Base-by-base conservation (phyloP, 805 yeast species). In the Geotrichum ghanense region DNA sequence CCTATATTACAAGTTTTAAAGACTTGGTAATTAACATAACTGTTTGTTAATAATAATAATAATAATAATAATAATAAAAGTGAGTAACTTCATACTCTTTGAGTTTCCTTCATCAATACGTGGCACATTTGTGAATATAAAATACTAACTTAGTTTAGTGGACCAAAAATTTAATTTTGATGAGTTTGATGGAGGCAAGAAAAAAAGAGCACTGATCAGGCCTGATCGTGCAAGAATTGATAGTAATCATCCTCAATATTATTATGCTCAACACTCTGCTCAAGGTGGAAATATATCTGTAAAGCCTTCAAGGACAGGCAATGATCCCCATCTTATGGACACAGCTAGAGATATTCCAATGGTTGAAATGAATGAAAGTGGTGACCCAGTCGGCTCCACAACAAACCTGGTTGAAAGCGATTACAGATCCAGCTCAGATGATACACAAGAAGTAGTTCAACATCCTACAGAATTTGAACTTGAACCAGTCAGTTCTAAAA, bases 201-300 rank as follows among this genome's bases (percentile, higher is more conserved):
- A 72, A 26, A 84, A 81, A 60, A 72, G 77, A 54, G 83, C 96
- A 0, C 68, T 90, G 51, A 83, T 90, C 25, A 74, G 86, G 51
- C 94, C 95, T 2, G 97, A 90, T 58, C 76, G 97, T 54, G 79
- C 83, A 35, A 66, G 78, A 43, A 59, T 74, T 45, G 73, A 78
- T 51, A 78, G 75, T n/a, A 73, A 72, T 45, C 83, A 84, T 60
- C 92, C 90, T 2, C 77, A 81, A 48, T 83, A 72, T 64, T 87
- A 83, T 62, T 87, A 86, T 62, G 74, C 83, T 12, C 87, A 81
- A 54, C 79, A 79, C 34, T 79, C 86, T 1, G 75, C 79, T 39
- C 80, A 82, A 56, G 69, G 78, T 10, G 73, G 70, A 47, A 79
- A 79, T 54, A 64, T 85, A 51, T 70, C 69, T 46, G 80, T 84